Conservation (phyloP, 2,329 filamentous ascomycete species). For the Alternaria triticimaculans region DNA sequence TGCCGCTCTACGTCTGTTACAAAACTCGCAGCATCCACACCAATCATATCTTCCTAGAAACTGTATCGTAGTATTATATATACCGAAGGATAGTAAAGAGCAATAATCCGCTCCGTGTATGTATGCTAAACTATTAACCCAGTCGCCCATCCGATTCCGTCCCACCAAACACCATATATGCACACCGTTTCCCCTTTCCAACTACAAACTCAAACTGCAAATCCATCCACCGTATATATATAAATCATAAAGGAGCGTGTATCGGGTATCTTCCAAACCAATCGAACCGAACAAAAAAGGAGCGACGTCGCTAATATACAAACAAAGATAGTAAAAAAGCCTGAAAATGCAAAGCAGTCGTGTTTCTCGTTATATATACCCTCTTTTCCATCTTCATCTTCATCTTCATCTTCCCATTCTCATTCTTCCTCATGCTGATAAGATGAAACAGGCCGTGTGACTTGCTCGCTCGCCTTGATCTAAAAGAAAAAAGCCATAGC, state of each 20-base stretch:
- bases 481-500: not conserved
- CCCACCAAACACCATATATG: not conserved
- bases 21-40: too few relatives aligned
- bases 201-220: not conserved
- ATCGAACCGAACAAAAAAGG: not conserved
- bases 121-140: not conserved
- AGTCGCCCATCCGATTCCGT: too few relatives aligned
- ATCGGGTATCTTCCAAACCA: not conserved
- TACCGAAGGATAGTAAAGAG: slow-evolving; percentile 6
- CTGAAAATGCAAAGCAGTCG: not conserved
- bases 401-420: not conserved
- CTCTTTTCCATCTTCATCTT: not conserved
- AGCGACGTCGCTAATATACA: not conserved
- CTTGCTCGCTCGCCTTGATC: too few relatives aligned
- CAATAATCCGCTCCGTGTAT: not conserved
- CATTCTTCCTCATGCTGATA: too few relatives aligned
- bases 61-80: not conserved
- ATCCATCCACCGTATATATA: not conserved
- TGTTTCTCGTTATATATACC: not conserved
- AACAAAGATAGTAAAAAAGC: not conserved
- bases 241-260: not conserved
- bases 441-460: too few relatives aligned
- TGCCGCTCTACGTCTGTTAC: accelerated
- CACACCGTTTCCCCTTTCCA: not conserved
- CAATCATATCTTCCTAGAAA: not conserved